Evolutionary conservation across 495 filamentous ascomycete species (phyloP).

Genomic region (Xylaria sp.): DNA sequence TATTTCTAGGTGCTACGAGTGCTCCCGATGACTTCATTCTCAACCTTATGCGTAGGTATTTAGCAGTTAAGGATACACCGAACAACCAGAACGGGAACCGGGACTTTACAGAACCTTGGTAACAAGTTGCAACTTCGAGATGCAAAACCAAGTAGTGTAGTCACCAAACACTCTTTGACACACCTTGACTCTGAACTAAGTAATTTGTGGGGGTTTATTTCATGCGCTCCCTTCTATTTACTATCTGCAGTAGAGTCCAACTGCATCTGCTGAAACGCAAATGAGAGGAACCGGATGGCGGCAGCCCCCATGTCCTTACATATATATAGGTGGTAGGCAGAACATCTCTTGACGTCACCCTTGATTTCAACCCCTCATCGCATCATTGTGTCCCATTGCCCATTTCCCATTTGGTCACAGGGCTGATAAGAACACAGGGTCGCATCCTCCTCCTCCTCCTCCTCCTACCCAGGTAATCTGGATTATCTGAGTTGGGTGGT

Average conservation of each 20-base stretch:
- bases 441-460: neutral
- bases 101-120: neutral
- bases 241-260: too few relatives aligned
- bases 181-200: neutral
- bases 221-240: neutral
- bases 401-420: slow-evolving; percentile 17
- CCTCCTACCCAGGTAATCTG: too few relatives aligned
- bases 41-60: neutral
- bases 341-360: slow-evolving; percentile 26
- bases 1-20: neutral
- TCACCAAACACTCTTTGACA: neutral
- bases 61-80: too few relatives aligned
- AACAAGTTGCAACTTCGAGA: neutral
- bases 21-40: too few relatives aligned
- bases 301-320: too few relatives aligned
- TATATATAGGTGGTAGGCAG: too few relatives aligned
- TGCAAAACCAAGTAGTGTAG: neutral
- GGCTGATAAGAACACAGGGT: slow-evolving; percentile 18
- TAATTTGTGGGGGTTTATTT: neutral
- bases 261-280: neutral
- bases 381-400: too few relatives aligned
- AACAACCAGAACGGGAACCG: too few relatives aligned
- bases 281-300: too few relatives aligned
- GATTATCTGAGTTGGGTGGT: slow-evolving; percentile 1
- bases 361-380: too few relatives aligned